Evolutionary conservation across 176 grass and related monocot genomes (phyloP).

Genomic region (Carex parvula): DNA sequence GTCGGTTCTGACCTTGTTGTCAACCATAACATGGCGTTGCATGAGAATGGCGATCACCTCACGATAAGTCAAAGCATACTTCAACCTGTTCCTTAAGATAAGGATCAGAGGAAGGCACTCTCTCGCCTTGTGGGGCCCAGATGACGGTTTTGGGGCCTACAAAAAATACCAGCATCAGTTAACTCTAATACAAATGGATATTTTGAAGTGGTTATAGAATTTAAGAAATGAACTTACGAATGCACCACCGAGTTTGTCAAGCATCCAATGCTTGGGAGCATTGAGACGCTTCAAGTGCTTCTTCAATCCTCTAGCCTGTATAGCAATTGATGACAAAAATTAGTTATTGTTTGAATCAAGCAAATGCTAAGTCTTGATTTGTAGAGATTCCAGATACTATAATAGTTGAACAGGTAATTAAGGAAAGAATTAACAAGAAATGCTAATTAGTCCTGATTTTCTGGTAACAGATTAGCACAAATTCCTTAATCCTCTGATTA

Average conservation of each 20-base stretch:
- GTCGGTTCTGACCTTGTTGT: slow-evolving; percentile 45
- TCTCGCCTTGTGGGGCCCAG: slow-evolving; percentile 39
- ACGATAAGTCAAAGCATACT: slow-evolving; percentile 43
- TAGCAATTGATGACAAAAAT: neutral
- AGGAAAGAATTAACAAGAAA: neutral
- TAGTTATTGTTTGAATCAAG: neutral
- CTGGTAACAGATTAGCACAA: too few species aligned
- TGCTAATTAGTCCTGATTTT: too few species aligned
- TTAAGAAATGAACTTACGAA: neutral
- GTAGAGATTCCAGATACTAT: too few species aligned
- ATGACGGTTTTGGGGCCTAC: slow-evolving; percentile 48
- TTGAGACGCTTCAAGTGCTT: slow-evolving; percentile 23
- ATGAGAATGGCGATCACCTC: slow-evolving; percentile 49
- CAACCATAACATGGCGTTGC: slow-evolving; percentile 44
- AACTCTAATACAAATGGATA: too few species aligned
- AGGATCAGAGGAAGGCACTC: slow-evolving; percentile 47
- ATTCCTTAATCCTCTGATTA: too few species aligned
- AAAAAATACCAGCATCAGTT: neutral
- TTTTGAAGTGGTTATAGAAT: too few species aligned
- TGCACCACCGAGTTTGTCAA: slow-evolving; percentile 18
- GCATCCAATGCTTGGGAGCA: slow-evolving; percentile 29
- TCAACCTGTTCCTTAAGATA: slow-evolving; percentile 46
- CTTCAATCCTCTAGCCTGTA: slow-evolving; percentile 24
- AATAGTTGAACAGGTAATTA: neutral
- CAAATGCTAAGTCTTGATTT: too few species aligned